A percentile compares a stretch with the other conserved stretches of the same genome.
phyloP scores from a whole-genome alignment of 2,329 filamentous ascomycete genomes.

The Graphilbum sp. region DNA sequence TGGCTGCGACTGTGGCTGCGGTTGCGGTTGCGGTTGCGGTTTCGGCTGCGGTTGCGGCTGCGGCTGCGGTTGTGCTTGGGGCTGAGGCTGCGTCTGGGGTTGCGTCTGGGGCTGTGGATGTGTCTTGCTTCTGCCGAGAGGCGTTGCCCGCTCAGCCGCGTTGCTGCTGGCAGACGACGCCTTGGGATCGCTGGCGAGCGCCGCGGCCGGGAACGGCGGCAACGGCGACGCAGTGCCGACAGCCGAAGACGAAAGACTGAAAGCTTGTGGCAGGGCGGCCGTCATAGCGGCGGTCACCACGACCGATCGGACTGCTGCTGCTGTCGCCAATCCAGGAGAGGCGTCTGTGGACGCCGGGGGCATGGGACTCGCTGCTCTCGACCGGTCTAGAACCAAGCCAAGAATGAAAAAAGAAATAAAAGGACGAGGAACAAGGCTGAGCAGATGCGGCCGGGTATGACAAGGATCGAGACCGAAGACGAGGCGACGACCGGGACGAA shows the following conservation, averaged over 20 bases:
- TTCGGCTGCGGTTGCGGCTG: background rate
- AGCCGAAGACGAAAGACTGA: conserved; percentile 19
- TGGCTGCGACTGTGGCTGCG: background rate
- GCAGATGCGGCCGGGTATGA: no score
- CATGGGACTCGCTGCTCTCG: no score
- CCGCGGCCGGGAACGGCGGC: background rate
- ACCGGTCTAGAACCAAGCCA: no score
- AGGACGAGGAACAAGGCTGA: background rate
- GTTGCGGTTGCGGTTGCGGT: background rate
- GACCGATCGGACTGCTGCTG: background rate
- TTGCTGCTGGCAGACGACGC: no score
- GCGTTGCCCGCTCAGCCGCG: no score
- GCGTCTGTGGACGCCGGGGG: conserved; percentile 33
- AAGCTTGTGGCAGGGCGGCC: conserved; percentile 20
- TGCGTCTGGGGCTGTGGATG: no score
- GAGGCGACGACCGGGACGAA: no score
- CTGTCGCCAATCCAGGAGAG: conserved; percentile 29
- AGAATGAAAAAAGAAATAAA: background rate
- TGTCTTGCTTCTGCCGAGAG: no score
- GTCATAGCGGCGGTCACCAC: conserved; percentile 7
- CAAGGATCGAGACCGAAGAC: no score
- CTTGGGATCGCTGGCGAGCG: background rate
- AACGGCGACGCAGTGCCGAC: background rate
- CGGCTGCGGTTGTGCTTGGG: conserved; percentile 34
- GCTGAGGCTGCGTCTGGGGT: conserved; percentile 35